Evolutionary conservation across 2,329 filamentous ascomycete genomes (phyloP), one percentile per base, ranked within the genome.

Genomic region (Fusarium siculi): DNA sequence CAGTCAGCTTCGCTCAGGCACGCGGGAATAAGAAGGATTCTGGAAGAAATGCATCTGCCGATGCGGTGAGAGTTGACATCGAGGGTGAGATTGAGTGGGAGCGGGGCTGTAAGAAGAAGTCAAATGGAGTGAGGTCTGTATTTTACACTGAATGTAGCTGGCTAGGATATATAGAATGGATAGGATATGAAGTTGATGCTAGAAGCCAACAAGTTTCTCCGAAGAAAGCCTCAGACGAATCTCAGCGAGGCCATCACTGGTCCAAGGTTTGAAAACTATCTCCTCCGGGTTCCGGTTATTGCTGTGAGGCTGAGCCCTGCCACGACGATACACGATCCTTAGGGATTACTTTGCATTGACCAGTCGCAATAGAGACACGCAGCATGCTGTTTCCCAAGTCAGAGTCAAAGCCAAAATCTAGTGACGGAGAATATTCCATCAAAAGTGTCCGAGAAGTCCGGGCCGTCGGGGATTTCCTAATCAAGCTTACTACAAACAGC

Each of bases 181-280:
- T 10, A 28, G 12, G 3, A 28, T 30, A n/a, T 16, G 6, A 1
- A 15, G 1, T 47, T 11, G 19, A 21, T 30, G 5, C 14, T 4
- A 21, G 15, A 21, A 2, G 25, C 25, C 12, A 15, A 6, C 12
- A 15, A 21, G 12, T 15, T 12, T 30, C 14, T 10, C 2, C 5
- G 7, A 10, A 7, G 4, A 30, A 21, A 15, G 28, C 14, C 12
- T 15, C 16, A 11, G n/a, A 25, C 0, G 4, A 3, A 11, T 25
- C 7, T 15, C 16, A 36, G n/a, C 2, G n/a, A 52, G 2, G 9
- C 12, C 9, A 25, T 34, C 30, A 19, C n/a, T 15, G 4, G n/a
- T 23, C 0, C 12, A 36, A 36, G 3, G 28, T 5, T 34, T 28
- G 25, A 28, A 28, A 28, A 28, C 25, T 28, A 6, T 25, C 9